Conservation (phyloP, 139 green algal genomes). For the Pedinophyceae sp. region DNA sequence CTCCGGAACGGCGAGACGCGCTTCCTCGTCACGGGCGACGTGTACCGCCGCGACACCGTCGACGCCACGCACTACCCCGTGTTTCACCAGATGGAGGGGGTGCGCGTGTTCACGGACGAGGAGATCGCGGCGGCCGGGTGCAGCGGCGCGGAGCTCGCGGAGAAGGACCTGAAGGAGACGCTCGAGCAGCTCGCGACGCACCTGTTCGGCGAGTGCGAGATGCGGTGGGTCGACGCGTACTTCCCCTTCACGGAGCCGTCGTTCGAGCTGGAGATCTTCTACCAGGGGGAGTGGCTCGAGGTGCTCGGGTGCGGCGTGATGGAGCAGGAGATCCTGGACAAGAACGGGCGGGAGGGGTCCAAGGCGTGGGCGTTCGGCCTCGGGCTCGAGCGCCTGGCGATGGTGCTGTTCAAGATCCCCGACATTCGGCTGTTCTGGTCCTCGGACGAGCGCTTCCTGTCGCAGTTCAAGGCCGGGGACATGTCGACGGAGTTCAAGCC, state of each 20-base stretch:
- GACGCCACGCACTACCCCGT: conserved; percentile 98
- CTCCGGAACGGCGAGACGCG: conserved; percentile 51
- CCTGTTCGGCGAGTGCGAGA: conserved; percentile 67
- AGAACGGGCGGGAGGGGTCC: conserved; percentile 23
- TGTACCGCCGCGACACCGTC: conserved; percentile 90
- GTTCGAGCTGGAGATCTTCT: conserved; percentile 98
- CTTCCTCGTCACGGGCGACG: conserved; percentile 93
- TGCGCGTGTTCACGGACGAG: conserved; percentile 45
- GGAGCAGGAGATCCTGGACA: conserved; percentile 79
- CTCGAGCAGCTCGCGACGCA: conserved; percentile 79
- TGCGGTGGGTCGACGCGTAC: conserved; percentile 90
- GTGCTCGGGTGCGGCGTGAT: conserved; percentile 96
- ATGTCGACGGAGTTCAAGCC: conserved; percentile 75
- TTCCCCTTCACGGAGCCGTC: conserved; percentile 98
- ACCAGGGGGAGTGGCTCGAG: conserved; percentile 78
- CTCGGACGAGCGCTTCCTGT: conserved; percentile 72
- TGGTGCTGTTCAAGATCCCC: conserved; percentile 97
- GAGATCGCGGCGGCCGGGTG: conserved; percentile 11
- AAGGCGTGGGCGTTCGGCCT: conserved; percentile 47
- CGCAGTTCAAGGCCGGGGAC: conserved; percentile 69
- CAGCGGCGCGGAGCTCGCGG: conserved; percentile 24
- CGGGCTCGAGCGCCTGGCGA: conserved; percentile 90
- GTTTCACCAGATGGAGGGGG: conserved; percentile 99
- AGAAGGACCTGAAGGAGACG: conserved; percentile 70
- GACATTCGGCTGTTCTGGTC: conserved; percentile 97